Percentiles rank a stretch among this genome's conserved stretches.
phyloP scores from a whole-genome alignment of 371 early-diverging fungal genomes.

The Saksenaea oblongispora region DNA sequence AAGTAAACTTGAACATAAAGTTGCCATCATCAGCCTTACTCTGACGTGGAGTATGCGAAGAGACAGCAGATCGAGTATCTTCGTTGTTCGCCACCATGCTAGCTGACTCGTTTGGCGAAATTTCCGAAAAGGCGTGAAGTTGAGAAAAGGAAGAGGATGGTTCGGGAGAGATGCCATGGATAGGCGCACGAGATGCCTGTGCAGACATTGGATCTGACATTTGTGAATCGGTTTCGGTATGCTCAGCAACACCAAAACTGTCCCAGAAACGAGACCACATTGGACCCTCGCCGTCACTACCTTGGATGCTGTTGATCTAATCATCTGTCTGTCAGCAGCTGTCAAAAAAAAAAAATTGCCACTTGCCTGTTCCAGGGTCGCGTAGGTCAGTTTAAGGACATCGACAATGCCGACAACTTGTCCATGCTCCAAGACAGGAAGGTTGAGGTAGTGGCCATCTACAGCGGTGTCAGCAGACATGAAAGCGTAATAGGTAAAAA shows the following conservation, averaged over 20 bases:
- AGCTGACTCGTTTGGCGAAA: constrained; percentile 52
- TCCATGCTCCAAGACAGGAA: constrained; percentile 88
- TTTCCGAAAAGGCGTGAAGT: constrained; percentile 39
- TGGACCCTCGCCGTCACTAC: constrained; percentile 46
- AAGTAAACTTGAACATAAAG: constrained; percentile 32
- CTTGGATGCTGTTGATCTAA: constrained; percentile 38
- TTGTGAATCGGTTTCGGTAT: constrained; percentile 37
- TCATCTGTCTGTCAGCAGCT: background rate
- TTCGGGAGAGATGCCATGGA: constrained; percentile 38
- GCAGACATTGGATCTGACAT: constrained; percentile 35
- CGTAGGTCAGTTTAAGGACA: constrained; percentile 89
- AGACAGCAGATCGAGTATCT: constrained; percentile 15
- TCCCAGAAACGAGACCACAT: constrained; percentile 59
- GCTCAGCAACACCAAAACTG: constrained; percentile 43
- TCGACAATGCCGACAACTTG: constrained; percentile 90
- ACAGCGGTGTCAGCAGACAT: constrained; percentile 9
- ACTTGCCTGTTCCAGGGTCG: constrained; percentile 71
- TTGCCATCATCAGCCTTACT: constrained; percentile 6
- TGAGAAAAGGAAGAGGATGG: constrained; percentile 40
- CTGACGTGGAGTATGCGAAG: constrained; percentile 12
- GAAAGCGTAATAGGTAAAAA: constrained; percentile 8
- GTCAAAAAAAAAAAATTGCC: background rate
- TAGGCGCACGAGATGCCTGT: constrained; percentile 2
- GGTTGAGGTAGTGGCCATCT: constrained; percentile 96
- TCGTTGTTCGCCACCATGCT: constrained; percentile 42